Evolutionary conservation across 2,329 filamentous ascomycete genomes (phyloP).

Genomic region (Diaporthe velutina): DNA sequence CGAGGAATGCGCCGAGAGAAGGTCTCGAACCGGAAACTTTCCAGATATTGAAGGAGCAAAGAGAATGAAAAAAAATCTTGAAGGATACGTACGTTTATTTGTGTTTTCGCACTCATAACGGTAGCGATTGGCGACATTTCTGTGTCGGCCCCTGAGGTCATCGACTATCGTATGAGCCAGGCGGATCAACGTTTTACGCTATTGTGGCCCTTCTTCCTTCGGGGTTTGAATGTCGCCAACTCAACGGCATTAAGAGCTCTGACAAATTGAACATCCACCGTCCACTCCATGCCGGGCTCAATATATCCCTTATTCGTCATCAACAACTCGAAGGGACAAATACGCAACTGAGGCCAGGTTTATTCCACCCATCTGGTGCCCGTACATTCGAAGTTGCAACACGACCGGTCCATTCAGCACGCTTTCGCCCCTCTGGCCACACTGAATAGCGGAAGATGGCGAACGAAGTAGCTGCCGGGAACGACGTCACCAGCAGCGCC

Average conservation of each 20-base stretch:
- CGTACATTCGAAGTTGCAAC: neutral
- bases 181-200: slow-evolving; percentile 7
- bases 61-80: neutral
- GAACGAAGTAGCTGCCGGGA: neutral
- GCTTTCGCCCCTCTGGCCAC: neutral
- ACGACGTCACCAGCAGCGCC: neutral
- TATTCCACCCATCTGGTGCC: neutral
- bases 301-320: neutral
- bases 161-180: slow-evolving; percentile 10
- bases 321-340: neutral
- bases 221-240: neutral
- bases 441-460: slow-evolving; percentile 38
- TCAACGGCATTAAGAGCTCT: neutral
- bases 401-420: neutral
- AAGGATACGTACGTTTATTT: neutral
- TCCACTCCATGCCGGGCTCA: neutral
- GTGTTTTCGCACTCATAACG: neutral
- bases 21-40: neutral
- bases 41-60: neutral
- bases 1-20: slow-evolving; percentile 15
- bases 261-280: neutral
- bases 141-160: neutral
- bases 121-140: neutral
- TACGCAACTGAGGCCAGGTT: neutral
- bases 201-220: neutral